A percentile compares a stretch with the other conserved stretches of the same genome.
phyloP scores from a whole-genome alignment of 2,329 filamentous ascomycete genomes.

The Fusarium albidum region DNA sequence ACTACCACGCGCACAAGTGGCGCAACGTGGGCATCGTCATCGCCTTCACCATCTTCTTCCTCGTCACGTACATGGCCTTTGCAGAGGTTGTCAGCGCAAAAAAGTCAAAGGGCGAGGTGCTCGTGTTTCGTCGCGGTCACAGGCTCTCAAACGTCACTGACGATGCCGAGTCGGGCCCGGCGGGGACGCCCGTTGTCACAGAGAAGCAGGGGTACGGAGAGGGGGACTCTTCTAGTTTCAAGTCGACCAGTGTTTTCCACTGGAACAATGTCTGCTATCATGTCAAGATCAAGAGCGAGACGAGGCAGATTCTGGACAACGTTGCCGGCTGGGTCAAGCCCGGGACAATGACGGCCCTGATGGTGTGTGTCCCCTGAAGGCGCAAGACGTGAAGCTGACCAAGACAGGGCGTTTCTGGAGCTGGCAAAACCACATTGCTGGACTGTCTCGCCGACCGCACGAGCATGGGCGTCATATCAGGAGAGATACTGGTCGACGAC shows the following conservation, averaged over 20 bases:
- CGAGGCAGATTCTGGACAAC: conserved; percentile 77
- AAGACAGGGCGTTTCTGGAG: conserved; percentile 69
- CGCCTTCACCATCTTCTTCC: conserved; percentile 57
- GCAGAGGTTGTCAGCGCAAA: conserved; percentile 57
- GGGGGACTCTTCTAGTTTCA: conserved; percentile 36
- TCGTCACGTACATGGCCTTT: conserved; percentile 56
- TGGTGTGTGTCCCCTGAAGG: conserved; percentile 55
- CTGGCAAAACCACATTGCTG: conserved; percentile 86
- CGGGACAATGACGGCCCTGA: conserved; percentile 83
- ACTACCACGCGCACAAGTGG: conserved; percentile 59
- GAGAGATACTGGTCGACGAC: conserved; percentile 74
- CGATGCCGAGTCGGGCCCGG: conserved; percentile 26
- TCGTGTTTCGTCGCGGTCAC: conserved; percentile 62
- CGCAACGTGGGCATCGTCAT: conserved; percentile 65
- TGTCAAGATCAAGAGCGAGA: conserved; percentile 76
- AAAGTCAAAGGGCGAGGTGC: conserved; percentile 67
- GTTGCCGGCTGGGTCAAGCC: conserved; percentile 92
- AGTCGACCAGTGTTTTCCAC: conserved; percentile 78
- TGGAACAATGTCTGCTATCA: conserved; percentile 81
- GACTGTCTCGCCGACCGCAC: conserved; percentile 83
- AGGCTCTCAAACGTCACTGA: neutral
- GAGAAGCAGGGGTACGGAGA: conserved; percentile 27
- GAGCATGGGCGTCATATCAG: conserved; percentile 83
- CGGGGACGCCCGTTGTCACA: neutral
- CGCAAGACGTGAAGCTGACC: neutral